Evolutionary conservation across 192 early-diverging fungal genomes (phyloP), one percentile per base, ranked within the genome.

Genomic region (Endogone sp.): DNA sequence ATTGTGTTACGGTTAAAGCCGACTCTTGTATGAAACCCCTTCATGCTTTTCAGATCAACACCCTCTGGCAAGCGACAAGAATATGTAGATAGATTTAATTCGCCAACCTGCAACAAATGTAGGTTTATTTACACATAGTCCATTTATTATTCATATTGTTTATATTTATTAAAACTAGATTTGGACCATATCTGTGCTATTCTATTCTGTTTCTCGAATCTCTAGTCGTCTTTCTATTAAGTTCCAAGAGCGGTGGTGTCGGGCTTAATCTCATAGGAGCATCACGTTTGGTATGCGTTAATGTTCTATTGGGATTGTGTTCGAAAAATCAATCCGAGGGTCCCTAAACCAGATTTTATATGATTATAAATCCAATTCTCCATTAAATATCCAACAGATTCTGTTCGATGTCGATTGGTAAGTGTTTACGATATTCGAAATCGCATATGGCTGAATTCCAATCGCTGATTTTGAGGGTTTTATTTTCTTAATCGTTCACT

Each of bases 391-490:
- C 55, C 11, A n/a, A 3, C 68, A 80, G 78, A 66, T 80, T 1
- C 67, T 86, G 32, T 83, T 83, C 68, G 86, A 87, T 63, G 83
- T 82, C 56, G 88, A 87, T 62, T 89, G 88, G 88, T 87, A 87
- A 56, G 71, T 29, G 37, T 30, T 20, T n/a, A n/a, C n/a, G n/a
- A n/a, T n/a, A n/a, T n/a, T n/a, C n/a, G n/a, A n/a, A n/a, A n/a
- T n/a, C n/a, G n/a, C n/a, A n/a, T n/a, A n/a, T n/a, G n/a, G n/a
- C n/a, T n/a, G n/a, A n/a, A n/a, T n/a, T n/a, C n/a, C n/a, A n/a
- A n/a, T n/a, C n/a, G n/a, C n/a, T n/a, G n/a, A n/a, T n/a, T n/a
- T n/a, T n/a, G n/a, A 24, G 55, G 2, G 25, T 54, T 11, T 55
- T 26, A 64, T 32, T 31, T 24, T 24, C 10, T 22, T 8, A 3